phyloP scores from a whole-genome alignment of 441 rosid genomes.

The Syzygium malaccense region DNA sequence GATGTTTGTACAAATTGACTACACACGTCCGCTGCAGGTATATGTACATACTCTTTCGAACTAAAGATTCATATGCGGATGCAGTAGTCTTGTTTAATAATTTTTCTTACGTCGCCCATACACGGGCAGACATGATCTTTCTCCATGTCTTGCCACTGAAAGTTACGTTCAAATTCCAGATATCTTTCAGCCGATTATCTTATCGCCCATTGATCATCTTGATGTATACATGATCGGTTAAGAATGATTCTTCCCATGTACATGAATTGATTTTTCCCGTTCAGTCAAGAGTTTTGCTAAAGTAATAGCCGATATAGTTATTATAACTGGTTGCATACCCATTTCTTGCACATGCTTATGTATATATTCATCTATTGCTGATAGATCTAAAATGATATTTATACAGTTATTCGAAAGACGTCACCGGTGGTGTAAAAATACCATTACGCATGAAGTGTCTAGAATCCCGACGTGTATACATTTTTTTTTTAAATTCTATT shows the following conservation, averaged over 20 bases:
- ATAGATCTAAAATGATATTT: neutral
- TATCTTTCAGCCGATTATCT: neutral
- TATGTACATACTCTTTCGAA: neutral
- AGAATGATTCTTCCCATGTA: neutral
- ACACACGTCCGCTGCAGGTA: neutral
- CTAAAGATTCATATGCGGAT: neutral
- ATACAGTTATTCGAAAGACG: neutral
- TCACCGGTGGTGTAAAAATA: neutral
- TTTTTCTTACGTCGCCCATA: neutral
- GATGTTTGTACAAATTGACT: neutral
- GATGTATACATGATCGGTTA: neutral
- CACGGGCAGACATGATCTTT: neutral
- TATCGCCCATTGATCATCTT: neutral
- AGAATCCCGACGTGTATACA: neutral
- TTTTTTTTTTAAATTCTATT: neutral
- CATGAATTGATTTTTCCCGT: neutral
- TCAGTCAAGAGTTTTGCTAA: neutral
- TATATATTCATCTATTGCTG: neutral
- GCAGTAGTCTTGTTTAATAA: neutral
- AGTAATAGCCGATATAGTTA: neutral
- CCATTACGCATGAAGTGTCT: fast-evolving
- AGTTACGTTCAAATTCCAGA: neutral
- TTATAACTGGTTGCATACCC: neutral
- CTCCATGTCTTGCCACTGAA: neutral
- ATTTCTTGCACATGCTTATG: neutral